Percentiles rank a stretch among this genome's conserved stretches.
Conservation (phyloP, 2,329 filamentous ascomycete genomes). For the Exophiala phaeomuriformis region DNA sequence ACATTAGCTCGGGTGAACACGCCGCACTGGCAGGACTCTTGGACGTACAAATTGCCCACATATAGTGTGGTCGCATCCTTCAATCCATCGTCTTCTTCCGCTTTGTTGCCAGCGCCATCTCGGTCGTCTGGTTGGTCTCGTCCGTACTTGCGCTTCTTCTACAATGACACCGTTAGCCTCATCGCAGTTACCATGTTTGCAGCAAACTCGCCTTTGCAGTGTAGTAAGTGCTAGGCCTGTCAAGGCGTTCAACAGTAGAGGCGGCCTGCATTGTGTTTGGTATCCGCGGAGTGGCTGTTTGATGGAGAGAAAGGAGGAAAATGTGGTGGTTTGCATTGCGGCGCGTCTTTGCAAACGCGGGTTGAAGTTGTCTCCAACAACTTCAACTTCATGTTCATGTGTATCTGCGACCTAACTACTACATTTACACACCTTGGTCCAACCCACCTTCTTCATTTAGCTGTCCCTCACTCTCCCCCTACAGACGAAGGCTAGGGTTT, state of each 20-base stretch:
- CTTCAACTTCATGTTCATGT: slow-evolving; percentile 6
- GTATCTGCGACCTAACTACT: not conserved
- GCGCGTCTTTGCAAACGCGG: slow-evolving; percentile 4
- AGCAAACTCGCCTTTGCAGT: slow-evolving; percentile 59
- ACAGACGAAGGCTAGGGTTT: not conserved
- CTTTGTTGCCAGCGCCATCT: slow-evolving; percentile 44
- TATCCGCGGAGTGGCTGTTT: not conserved
- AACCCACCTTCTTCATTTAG: not conserved
- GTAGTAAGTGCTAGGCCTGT: slow-evolving; percentile 93
- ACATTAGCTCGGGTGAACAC: slow-evolving; percentile 7
- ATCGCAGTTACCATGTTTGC: not conserved
- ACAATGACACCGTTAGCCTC: slow-evolving; percentile 35
- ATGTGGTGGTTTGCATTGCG: not conserved
- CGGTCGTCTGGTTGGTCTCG: slow-evolving; percentile 51
- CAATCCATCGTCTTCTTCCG: slow-evolving; percentile 67
- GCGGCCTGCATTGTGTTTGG: slow-evolving; percentile 29
- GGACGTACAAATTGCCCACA: slow-evolving; percentile 79
- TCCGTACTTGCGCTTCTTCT: slow-evolving; percentile 62
- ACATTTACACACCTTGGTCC: not conserved
- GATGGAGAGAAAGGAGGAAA: slow-evolving; percentile 3
- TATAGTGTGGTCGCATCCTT: slow-evolving; percentile 89
- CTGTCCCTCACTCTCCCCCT: not conserved
- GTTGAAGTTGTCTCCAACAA: not conserved
- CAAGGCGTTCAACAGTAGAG: slow-evolving; percentile 82
- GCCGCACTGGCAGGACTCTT: not conserved